phyloP scores from a whole-genome alignment of 306 rosid genomes.

The Gastrolobium bilobum region DNA sequence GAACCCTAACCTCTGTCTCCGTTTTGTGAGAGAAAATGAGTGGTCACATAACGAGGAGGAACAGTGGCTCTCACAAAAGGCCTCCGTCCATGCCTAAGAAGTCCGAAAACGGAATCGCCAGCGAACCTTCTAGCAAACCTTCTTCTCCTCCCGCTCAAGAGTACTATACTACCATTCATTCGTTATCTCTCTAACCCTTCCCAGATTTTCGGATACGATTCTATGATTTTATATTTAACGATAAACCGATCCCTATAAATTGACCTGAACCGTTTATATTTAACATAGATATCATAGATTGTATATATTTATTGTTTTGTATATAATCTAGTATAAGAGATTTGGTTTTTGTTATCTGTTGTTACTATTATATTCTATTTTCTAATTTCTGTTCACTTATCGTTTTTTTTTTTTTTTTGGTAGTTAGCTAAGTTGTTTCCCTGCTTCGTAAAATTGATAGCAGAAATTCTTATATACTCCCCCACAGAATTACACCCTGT shows the following conservation, averaged over 20 bases:
- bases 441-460: not conserved
- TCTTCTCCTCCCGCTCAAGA: constrained; percentile 72
- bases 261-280: not conserved
- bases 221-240: not conserved
- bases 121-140: constrained; percentile 65
- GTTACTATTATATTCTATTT: not conserved
- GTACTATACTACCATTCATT: constrained; percentile 36
- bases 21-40: constrained; percentile 59
- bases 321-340: not conserved
- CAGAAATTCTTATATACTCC: too few relatives aligned
- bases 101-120: constrained; percentile 60
- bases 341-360: not conserved
- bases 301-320: not conserved
- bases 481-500: too few relatives aligned
- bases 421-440: not conserved
- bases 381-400: constrained; percentile 29
- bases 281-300: not conserved
- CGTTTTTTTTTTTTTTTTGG: not conserved
- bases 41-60: constrained; percentile 68
- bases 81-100: constrained; percentile 66
- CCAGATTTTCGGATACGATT: not conserved
- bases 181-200: not conserved
- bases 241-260: constrained; percentile 7
- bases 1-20: constrained; percentile 35
- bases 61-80: constrained; percentile 59